Base-by-base conservation (phyloP, 176 grass and related monocot species). In the Ensete glaucum region DNA sequence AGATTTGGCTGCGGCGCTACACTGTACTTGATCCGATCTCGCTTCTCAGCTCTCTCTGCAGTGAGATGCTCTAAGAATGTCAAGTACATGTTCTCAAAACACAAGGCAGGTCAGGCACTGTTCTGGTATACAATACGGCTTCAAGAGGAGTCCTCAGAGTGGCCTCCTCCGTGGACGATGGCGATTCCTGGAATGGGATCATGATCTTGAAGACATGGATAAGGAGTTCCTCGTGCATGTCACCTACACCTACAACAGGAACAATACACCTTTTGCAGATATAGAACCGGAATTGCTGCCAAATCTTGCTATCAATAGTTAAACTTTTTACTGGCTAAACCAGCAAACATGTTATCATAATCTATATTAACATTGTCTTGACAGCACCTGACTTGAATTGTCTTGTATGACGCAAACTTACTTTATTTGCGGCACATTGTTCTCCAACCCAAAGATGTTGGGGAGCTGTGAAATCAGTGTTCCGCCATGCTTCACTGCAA, bases 1-100 rank as follows among this genome's bases (percentile, higher is more conserved):
- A 91, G 75, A 97, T 97, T 52, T 97, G 94, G 94, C 55, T 90
- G 64, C 90, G 93, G 82, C 88, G 85, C 88, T 91, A 85, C 80
- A 80, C 22, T 79, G 94, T 93, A 24, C 9, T 88, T 87, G 19
- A 43, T 48, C 15, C 15, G 6, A 17, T 43, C 34, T 43, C 81
- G 83, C 27, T 86, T 34, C 67, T 86, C 11, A 43, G 34, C 4
- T 43, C 34, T 43, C 34, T 43, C 34, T 43, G 3, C 3, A 43
- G 34, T 5, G 34, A 43, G 5, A 43, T 43, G 34, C 34, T 43
- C 34, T 43, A 43, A 43, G 34, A 43, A 43, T 43, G 34, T 43
- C 0, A 43, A 43, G 34, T 43, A 43, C 34, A 43, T 0, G 34
- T 43, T 43, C 34, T 5, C 34, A 43, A 6, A 43, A 43, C 3